Base-by-base conservation (phyloP, 345 rosid species). In the Lumnitzera racemosa region DNA sequence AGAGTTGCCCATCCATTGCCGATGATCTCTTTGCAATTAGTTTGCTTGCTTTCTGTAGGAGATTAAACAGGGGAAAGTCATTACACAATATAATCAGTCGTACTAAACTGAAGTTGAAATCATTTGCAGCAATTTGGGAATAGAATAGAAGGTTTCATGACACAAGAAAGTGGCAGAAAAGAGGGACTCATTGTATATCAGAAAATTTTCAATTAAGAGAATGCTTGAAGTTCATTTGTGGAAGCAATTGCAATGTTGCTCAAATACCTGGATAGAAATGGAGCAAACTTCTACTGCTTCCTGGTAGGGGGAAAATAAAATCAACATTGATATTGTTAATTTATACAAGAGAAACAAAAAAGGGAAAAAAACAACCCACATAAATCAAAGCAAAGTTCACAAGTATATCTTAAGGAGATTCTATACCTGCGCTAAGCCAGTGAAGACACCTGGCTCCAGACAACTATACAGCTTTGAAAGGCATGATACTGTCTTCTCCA, bases 251-350 rank as follows among this genome's bases (percentile, higher is more conserved):
- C 43, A 47, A 24, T 4, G 47, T 64, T 63, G 67, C 70, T 50
- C 68, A 46, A 91, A 84, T 74, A 94, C 97, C 72, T 90, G 99
- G 72, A 94, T 78, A 47, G 96, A 94, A 53, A 61, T 63, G 31
- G 97, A 81, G 77, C 99, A 94, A 70, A 90, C 80, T 84, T 94
- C 99, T 14, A 94, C 90, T 43, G 91, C 99, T 94, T 94, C 99
- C 99, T 94, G 90, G 53, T 25, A 64, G 53, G 70, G 63, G 67
- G 24, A 73, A 60, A 61, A 56, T 49, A 66, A 65, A 51, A 55
- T 29, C 63, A 47, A 65, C 36, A 2, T 25, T 63, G 50, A 60
- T 62, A 46, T 24, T 47, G 25, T 56, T 51, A 36, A 41, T 20
- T 20, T 20, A 20, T 20, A 20, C 20, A 20, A 20, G 20, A 20